Percentiles rank a stretch among this genome's conserved stretches.
Conservation (phyloP, 2,329 filamentous ascomycete species). For the Colletotrichum truncatum region DNA sequence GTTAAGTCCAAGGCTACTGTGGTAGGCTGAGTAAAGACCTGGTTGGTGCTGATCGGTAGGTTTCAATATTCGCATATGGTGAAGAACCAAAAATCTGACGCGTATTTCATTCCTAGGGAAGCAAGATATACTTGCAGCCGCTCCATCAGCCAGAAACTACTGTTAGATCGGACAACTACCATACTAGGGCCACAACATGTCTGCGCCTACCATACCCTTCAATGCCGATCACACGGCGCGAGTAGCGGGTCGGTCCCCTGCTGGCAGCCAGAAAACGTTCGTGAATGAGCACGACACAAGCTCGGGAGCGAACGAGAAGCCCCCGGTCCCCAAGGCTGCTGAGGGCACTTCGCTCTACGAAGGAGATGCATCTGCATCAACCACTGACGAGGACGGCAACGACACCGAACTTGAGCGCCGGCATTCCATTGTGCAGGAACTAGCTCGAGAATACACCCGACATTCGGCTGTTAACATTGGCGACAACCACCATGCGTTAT, state of each 20-base stretch:
- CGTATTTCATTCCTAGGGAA: background rate
- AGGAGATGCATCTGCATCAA: constrained; percentile 12
- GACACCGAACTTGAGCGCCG: constrained; percentile 31
- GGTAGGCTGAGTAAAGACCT: constrained; percentile 6
- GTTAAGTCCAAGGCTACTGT: background rate
- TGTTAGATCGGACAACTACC: background rate
- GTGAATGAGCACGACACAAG: constrained; percentile 16
- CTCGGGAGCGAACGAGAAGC: background rate
- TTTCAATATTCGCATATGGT: background rate
- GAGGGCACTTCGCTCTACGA: background rate
- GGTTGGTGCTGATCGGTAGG: constrained; percentile 28
- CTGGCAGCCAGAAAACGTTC: constrained; percentile 27
- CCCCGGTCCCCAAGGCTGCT: background rate
- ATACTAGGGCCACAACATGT: constrained; percentile 4
- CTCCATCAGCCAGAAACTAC: constrained; percentile 20
- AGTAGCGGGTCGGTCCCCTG: background rate
- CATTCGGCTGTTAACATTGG: constrained; percentile 29
- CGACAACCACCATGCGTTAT: constrained; percentile 35
- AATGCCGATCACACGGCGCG: constrained; percentile 4
- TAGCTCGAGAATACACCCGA: constrained; percentile 34
- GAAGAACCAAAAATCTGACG: background rate
- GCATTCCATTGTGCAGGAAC: constrained; percentile 34
- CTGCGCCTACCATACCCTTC: background rate
- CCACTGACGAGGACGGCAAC: constrained; percentile 18
- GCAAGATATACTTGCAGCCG: constrained; percentile 23